These are phyloP conservation scores for Spathaspora passalidarum DNA, from an alignment of 805 yeast genomes.

Conservation along the genomic window DNA sequence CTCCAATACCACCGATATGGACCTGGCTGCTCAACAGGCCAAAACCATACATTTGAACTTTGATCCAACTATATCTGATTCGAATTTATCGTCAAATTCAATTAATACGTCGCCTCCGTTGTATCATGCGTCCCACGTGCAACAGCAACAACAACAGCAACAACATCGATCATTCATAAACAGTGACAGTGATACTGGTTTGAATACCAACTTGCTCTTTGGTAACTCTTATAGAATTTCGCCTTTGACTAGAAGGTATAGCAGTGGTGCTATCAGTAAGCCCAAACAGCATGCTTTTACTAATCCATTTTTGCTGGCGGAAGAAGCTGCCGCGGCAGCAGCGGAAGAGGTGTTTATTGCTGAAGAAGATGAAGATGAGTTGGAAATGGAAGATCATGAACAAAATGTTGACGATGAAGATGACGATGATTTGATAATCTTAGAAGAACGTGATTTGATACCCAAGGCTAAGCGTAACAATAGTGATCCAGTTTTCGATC, in stretches of 20 bases:
- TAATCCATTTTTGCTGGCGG: slow-evolving; percentile 8
- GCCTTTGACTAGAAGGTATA: background rate
- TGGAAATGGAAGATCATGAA: slow-evolving; percentile 5
- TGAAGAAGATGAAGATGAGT: slow-evolving; percentile 17
- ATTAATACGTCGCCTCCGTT: slow-evolving; percentile 6
- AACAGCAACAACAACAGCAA: background rate
- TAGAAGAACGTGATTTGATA: slow-evolving; percentile 31
- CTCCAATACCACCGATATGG: background rate
- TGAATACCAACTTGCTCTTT: slow-evolving; percentile 2
- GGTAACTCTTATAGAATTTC: slow-evolving; percentile 1
- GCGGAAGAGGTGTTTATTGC: slow-evolving; percentile 6
- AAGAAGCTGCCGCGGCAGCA: slow-evolving; percentile 4
- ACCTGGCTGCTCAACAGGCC: background rate
- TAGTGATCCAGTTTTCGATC: slow-evolving; percentile 36
- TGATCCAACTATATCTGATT: slow-evolving; percentile 4
- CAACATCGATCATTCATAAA: slow-evolving; percentile 1
- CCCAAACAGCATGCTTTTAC: slow-evolving; percentile 3
- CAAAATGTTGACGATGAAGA: slow-evolving; percentile 20
- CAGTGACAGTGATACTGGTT: background rate
- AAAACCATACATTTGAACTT: slow-evolving; percentile 5
- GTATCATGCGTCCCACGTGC: background rate
- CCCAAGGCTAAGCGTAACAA: slow-evolving; percentile 24
- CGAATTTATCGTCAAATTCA: slow-evolving; percentile 4
- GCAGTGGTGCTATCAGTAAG: background rate
- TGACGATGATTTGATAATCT: slow-evolving; percentile 33